phyloP scores from a whole-genome alignment of 169 alveolate species.

The Plasmodium gonderi region DNA sequence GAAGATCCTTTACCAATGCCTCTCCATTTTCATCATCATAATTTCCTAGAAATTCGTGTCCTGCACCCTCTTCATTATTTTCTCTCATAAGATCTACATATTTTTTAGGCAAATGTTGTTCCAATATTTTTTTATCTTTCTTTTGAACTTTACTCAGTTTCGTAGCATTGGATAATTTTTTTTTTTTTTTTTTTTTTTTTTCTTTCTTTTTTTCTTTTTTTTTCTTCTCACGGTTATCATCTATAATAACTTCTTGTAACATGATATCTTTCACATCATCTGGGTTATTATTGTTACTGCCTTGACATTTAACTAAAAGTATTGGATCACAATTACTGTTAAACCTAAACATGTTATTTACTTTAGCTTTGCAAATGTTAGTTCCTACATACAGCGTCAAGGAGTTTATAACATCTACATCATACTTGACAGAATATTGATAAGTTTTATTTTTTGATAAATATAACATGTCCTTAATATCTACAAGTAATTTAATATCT shows the following conservation, averaged over 20 bases:
- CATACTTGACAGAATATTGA: constrained; percentile 54
- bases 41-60: background rate
- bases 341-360: constrained; percentile 45
- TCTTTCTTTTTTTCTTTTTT: background rate
- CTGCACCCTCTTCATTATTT: background rate
- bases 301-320: constrained; percentile 10
- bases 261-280: constrained; percentile 23
- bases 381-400: constrained; percentile 65
- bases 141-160: background rate
- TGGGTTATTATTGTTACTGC: background rate
- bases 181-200: constrained; percentile 11
- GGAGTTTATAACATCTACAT: constrained; percentile 54
- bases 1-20: background rate
- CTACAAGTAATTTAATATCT: constrained; percentile 64
- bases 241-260: constrained; percentile 22
- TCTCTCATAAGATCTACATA: constrained; percentile 64
- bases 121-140: background rate
- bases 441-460: constrained; percentile 45
- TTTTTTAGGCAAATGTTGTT: constrained; percentile 13
- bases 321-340: constrained; percentile 64
- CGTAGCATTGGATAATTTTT: background rate
- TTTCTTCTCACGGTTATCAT: background rate
- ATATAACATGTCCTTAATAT: constrained; percentile 41
- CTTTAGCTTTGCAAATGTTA: constrained; percentile 61
- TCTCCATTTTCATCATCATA: background rate